Conservation (phyloP, 805 yeast species). For the Sungouiella blattae region DNA sequence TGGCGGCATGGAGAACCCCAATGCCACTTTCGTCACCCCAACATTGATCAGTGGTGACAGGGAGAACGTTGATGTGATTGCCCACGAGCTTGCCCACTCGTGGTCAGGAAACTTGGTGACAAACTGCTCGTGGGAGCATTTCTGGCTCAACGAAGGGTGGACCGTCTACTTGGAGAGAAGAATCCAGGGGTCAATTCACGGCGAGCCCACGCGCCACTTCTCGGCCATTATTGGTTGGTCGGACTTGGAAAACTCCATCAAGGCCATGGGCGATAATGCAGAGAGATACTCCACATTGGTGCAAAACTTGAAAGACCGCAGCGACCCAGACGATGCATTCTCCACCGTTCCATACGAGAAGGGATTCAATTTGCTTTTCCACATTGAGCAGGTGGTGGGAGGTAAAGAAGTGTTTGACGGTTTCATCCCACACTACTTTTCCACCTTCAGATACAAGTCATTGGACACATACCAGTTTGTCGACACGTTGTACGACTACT, state of each 20-base stretch:
- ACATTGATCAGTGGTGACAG: conserved; percentile 82
- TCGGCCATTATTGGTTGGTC: conserved; percentile 87
- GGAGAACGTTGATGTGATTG: conserved; percentile 83
- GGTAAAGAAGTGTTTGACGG: conserved; percentile 68
- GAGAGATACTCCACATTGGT: conserved; percentile 58
- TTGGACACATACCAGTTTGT: conserved; percentile 80
- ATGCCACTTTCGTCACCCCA: conserved; percentile 87
- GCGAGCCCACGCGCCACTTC: conserved; percentile 74
- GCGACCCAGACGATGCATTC: conserved; percentile 88
- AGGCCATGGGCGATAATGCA: conserved; percentile 56
- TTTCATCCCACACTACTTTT: conserved; percentile 75
- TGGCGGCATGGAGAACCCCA: conserved; percentile 96
- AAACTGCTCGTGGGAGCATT: conserved; percentile 88
- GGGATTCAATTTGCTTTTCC: conserved; percentile 76
- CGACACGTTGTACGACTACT: conserved; percentile 70
- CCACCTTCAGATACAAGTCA: conserved; percentile 62
- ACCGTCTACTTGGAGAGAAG: conserved; percentile 88
- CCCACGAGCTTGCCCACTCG: conserved; percentile 90
- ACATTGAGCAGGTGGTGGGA: conserved; percentile 67
- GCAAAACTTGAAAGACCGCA: conserved; percentile 63
- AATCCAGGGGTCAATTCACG: conserved; percentile 74
- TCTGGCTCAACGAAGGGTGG: conserved; percentile 96
- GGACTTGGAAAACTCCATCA: conserved; percentile 64
- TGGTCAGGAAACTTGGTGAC: conserved; percentile 93
- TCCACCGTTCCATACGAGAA: conserved; percentile 88